These are phyloP conservation scores for Mycosphaerelloides madeirae DNA, from an alignment of 2,329 filamentous ascomycete species.

Conservation along the genomic window DNA sequence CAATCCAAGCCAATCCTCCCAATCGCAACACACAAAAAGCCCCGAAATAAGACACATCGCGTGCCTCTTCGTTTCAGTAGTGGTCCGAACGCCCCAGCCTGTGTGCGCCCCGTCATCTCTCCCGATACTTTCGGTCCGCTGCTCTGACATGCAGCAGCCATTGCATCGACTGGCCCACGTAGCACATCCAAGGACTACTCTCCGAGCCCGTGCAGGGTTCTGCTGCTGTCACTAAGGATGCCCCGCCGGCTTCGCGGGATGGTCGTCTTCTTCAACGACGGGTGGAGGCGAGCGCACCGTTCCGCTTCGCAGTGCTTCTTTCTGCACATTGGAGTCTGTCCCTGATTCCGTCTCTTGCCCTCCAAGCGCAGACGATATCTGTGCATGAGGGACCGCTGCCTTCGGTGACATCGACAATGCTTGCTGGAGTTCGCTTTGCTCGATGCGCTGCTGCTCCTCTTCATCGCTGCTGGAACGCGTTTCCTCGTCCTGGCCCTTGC, in stretches of 20 bases:
- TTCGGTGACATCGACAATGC: conserved; percentile 24
- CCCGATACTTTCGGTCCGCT: too few species aligned
- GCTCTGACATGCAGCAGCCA: too few species aligned
- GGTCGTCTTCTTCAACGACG: conserved; percentile 24
- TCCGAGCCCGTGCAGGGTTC: not conserved
- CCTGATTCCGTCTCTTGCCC: conserved; percentile 17
- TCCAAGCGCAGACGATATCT: conserved; percentile 20
- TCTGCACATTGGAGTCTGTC: conserved; percentile 21
- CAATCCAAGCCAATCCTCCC: too few species aligned
- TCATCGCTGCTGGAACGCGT: conserved; percentile 33
- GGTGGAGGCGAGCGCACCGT: conserved; percentile 27
- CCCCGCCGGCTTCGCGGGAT: conserved; percentile 17
- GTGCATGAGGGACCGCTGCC: conserved; percentile 23
- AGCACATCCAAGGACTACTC: too few species aligned
- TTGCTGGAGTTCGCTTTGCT: conserved; percentile 21
- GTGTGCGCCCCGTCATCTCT: too few species aligned
- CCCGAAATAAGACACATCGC: too few species aligned
- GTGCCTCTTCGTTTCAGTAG: too few species aligned
- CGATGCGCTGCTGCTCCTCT: conserved; percentile 27
- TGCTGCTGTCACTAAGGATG: conserved; percentile 17
- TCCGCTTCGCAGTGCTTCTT: conserved; percentile 27
- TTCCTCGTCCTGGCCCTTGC: conserved; percentile 19
- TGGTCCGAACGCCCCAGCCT: too few species aligned
- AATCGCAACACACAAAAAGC: too few species aligned
- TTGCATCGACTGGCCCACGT: too few species aligned